phyloP scores from a whole-genome alignment of 805 yeast genomes.

The Yarrowia bubula region DNA sequence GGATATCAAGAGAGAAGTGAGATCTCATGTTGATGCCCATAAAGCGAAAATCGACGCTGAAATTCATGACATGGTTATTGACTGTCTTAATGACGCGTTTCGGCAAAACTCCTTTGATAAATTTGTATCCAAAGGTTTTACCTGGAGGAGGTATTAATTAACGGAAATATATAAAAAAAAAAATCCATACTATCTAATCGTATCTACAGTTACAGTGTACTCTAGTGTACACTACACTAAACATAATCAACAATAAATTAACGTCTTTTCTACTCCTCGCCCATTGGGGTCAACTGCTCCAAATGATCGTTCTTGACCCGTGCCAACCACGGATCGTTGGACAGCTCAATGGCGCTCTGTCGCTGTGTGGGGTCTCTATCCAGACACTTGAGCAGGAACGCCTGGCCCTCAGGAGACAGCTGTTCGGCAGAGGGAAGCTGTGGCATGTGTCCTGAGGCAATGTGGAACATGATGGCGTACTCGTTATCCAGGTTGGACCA shows the following conservation, averaged over 20 bases:
- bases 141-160: no score
- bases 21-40: no score
- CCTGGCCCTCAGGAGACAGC: conserved; percentile 67
- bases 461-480: conserved; percentile 98
- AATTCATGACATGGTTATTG: no score
- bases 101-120: not conserved
- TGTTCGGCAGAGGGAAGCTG: conserved; percentile 78
- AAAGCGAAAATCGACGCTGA: no score
- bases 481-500: conserved; percentile 97
- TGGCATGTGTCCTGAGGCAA: conserved; percentile 92
- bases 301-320: conserved; percentile 27
- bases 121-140: not conserved
- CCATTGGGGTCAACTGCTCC: conserved; percentile 22
- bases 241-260: conserved; percentile 2
- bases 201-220: no score
- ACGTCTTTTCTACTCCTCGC: conserved; percentile 14
- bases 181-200: no score
- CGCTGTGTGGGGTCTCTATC: conserved; percentile 80
- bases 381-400: conserved; percentile 70
- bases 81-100: no score
- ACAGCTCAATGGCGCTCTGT: conserved; percentile 76
- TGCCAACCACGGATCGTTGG: conserved; percentile 79
- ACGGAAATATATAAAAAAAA: no score
- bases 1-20: no score
- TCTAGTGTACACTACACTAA: no score